Base-by-base conservation (phyloP, 1,284 basidiomycete species). In the Moniliella sp. region DNA sequence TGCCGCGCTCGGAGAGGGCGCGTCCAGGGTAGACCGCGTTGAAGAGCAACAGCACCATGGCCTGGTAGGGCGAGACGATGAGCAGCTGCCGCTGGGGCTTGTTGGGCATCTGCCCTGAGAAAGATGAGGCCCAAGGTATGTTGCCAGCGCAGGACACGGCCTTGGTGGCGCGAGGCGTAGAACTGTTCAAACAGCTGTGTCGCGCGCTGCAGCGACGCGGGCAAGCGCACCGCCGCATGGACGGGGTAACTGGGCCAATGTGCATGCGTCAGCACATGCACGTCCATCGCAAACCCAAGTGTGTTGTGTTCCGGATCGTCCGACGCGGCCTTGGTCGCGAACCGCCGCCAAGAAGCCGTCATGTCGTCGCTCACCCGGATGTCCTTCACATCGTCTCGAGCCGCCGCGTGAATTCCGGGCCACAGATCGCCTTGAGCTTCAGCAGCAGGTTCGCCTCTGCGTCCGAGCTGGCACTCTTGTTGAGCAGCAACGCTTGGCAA, bases 321-420 rank as follows among this genome's bases (percentile, higher is more conserved):
- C 12, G 40, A 40, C 4, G 14, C 11, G 18, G 46, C 53, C 48
- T 62, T 65, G 28, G 57, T 46, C 10, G 57, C 48, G 13, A 61
- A 51, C 4, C 55, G 45, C 33, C 61, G 62, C 43, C 65, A 71
- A 14, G 64, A 53, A 36, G 65, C 50, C 66, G 78, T 69, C 15
- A 71, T 57, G 34, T 80, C 78, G 39, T 69, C 63, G 1, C 78
- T 82, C 5, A 82, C 63, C 0, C 70, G 69, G 9, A 83, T 65
- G 50, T 84, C 81, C 37, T 73, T 80, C 62, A 86, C 81, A 88
- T 84, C 28, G 79, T 72, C 50, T 82, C 77, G 31, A 79, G 77
- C 66, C 77, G 76, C 15, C 73, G 74, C 38, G 63, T 65, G 33
- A 88, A 88, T 32, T 79, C 80, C 4, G 79, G 73, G 49, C 86